Evolutionary conservation across 306 rosid genomes (phyloP).

Genomic region (Psophocarpus tetragonolobus): DNA sequence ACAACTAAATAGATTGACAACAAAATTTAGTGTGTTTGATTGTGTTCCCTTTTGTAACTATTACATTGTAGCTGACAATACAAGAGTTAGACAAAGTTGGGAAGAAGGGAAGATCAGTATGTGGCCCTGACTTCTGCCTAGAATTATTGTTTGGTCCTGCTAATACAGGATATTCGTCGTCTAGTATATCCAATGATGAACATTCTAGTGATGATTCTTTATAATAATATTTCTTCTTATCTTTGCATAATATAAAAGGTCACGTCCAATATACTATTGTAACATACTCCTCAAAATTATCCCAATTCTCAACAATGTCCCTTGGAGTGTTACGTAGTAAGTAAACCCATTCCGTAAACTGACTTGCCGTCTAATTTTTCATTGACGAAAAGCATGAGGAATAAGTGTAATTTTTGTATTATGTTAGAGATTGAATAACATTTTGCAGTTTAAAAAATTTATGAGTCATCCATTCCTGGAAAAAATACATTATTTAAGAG

Average conservation of each 20-base stretch:
- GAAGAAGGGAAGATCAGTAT: constrained; percentile 71
- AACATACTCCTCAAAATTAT: constrained; percentile 23
- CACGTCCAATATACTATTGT: not conserved
- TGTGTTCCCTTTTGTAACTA: constrained; percentile 13
- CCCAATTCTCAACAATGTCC: constrained; percentile 32
- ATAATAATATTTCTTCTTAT: constrained; percentile 21
- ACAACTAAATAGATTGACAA: not conserved
- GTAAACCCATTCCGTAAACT: constrained; percentile 22
- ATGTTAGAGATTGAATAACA: constrained; percentile 38
- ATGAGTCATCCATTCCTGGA: not conserved
- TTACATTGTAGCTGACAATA: constrained; percentile 59
- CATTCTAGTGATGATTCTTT: constrained; percentile 29
- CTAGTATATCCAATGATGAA: constrained; percentile 32
- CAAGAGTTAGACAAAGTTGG: constrained; percentile 83
- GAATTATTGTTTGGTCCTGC: constrained; percentile 94
- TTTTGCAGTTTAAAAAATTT: not conserved
- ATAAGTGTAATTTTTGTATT: constrained; percentile 40
- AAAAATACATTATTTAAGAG: not conserved
- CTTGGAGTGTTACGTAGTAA: constrained; percentile 6
- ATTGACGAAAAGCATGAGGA: constrained; percentile 44
- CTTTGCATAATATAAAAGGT: constrained; percentile 17
- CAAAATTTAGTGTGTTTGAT: constrained; percentile 17
- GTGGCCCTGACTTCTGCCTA: constrained; percentile 85
- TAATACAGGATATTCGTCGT: constrained; percentile 57
- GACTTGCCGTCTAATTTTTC: constrained; percentile 41